phyloP scores from a whole-genome alignment of 345 rosid genomes.

The Brassica napus region DNA sequence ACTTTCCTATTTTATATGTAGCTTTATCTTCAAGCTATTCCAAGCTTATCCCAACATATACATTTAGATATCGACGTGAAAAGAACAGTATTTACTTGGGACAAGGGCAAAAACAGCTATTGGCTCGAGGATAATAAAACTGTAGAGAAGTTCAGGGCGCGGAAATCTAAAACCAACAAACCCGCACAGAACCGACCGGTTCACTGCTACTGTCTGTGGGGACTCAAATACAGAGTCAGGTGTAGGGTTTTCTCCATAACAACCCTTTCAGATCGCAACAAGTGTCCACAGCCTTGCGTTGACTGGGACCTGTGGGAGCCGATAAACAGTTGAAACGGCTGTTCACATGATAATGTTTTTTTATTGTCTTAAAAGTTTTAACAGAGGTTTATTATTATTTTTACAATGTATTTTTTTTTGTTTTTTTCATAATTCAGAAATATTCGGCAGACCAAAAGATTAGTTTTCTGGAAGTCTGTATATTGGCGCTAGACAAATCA shows the following conservation, averaged over 20 bases:
- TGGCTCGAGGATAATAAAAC: neutral
- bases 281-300: constrained; percentile 29
- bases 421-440: too few relatives aligned
- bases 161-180: neutral
- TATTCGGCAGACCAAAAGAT: too few relatives aligned
- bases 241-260: constrained; percentile 12
- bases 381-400: neutral
- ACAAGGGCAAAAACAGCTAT: neutral
- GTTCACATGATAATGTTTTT: constrained; percentile 28
- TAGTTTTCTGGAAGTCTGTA: too few relatives aligned
- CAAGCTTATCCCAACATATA: neutral
- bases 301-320: constrained; percentile 13
- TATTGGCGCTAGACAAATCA: too few relatives aligned
- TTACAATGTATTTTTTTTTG: too few relatives aligned
- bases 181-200: constrained; percentile 26
- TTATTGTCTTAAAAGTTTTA: neutral
- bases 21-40: too few relatives aligned
- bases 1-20: too few relatives aligned
- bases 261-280: constrained; percentile 21
- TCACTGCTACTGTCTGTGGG: constrained; percentile 27
- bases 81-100: neutral
- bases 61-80: neutral
- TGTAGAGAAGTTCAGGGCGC: neutral
- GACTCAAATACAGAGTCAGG: neutral
- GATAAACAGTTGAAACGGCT: neutral